A percentile compares a stretch with the other conserved stretches of the same genome.
Evolutionary conservation across 2,329 filamentous ascomycete species (phyloP).

Genomic region (Monilinia aucupariae): DNA sequence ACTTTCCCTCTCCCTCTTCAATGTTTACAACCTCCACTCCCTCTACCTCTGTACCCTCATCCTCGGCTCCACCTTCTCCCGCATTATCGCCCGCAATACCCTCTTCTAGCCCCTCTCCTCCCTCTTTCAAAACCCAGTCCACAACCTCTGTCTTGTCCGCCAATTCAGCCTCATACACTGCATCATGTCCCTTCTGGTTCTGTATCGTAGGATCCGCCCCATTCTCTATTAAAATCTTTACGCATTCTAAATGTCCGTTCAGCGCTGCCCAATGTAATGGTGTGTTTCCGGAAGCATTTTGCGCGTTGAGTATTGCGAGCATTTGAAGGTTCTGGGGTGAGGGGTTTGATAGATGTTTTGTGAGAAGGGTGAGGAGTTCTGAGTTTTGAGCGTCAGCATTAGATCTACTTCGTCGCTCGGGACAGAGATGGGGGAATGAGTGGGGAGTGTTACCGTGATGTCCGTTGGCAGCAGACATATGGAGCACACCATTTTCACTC

Average conservation of each 20-base stretch:
- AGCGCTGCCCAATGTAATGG: slow-evolving; percentile 90
- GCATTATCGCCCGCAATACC: slow-evolving; percentile 29
- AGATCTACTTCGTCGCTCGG: background rate
- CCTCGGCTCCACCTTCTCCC: slow-evolving; percentile 21
- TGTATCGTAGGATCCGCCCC: slow-evolving; percentile 73
- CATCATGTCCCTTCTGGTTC: slow-evolving; percentile 80
- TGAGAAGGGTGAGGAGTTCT: slow-evolving; percentile 39
- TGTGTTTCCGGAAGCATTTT: slow-evolving; percentile 83
- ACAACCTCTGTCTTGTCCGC: slow-evolving; percentile 62
- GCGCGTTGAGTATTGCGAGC: slow-evolving; percentile 55
- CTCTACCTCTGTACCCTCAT: slow-evolving; percentile 22
- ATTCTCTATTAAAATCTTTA: slow-evolving; percentile 68
- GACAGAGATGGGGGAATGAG: background rate
- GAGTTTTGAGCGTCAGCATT: background rate
- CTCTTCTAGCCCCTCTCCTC: slow-evolving; percentile 38
- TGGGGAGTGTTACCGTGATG: slow-evolving; percentile 56
- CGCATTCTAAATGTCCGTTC: slow-evolving; percentile 76
- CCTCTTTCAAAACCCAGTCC: slow-evolving; percentile 44
- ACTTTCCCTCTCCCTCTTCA: background rate
- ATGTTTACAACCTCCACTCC: slow-evolving; percentile 8
- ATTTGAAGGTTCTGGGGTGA: slow-evolving; percentile 30
- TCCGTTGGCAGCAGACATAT: slow-evolving; percentile 91
- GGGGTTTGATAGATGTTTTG: slow-evolving; percentile 35
- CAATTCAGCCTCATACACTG: slow-evolving; percentile 67
- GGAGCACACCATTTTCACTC: slow-evolving; percentile 72